Conservation (phyloP, 176 grass and related monocot genomes). For the Calamus simplicifolius region DNA sequence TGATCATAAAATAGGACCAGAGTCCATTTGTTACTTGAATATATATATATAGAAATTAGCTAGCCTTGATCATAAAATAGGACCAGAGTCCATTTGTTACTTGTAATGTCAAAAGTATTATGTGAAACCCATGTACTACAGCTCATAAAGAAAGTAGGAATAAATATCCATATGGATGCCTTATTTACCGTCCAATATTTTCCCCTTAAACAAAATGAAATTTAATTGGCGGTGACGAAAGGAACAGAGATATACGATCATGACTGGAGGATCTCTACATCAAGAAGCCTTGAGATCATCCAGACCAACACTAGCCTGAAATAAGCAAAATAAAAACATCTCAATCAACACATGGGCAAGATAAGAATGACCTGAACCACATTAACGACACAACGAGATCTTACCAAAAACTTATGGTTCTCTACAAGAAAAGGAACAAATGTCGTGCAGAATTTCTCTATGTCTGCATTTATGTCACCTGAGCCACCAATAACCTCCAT, state of each 20-base stretch:
- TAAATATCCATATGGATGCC: too few relatives aligned
- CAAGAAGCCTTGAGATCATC: conserved; percentile 67
- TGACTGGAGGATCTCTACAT: conserved; percentile 5
- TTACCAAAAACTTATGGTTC: conserved; percentile 81
- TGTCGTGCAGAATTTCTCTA: conserved; percentile 51
- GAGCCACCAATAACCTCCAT: conserved; percentile 64
- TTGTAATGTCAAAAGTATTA: too few relatives aligned
- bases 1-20: too few relatives aligned
- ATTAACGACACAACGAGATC: not conserved
- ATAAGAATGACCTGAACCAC: not conserved
- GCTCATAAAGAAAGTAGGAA: too few relatives aligned
- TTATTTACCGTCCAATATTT: too few relatives aligned
- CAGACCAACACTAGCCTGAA: conserved; percentile 59
- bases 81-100: too few relatives aligned
- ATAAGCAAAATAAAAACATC: not conserved
- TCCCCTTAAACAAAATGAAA: not conserved
- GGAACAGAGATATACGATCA: not conserved
- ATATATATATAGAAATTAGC: too few relatives aligned
- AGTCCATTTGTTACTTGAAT: too few relatives aligned
- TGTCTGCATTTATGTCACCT: conserved; percentile 54
- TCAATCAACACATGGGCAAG: not conserved
- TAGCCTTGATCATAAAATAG: too few relatives aligned
- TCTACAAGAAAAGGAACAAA: conserved; percentile 53
- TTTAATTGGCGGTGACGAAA: not conserved
- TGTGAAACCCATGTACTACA: too few relatives aligned